Evolutionary conservation across 495 filamentous ascomycete genomes (phyloP).

Genomic region (Talaromyces ruber): DNA sequence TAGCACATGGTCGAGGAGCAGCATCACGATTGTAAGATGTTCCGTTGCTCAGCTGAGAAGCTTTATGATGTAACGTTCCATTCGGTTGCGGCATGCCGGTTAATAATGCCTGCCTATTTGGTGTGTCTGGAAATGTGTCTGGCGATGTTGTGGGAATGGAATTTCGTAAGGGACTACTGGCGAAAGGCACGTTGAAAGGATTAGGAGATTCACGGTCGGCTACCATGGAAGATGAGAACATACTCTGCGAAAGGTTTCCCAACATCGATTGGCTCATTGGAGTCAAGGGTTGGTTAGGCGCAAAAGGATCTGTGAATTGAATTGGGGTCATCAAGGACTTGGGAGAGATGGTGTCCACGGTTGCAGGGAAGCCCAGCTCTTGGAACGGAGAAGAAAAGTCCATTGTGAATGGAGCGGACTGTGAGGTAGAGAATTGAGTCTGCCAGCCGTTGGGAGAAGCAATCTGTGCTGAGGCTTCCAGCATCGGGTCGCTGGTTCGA

Average conservation of each 20-base stretch:
- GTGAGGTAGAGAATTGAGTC: conserved; percentile 53
- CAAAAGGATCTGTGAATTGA: conserved; percentile 35
- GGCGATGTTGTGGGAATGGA: conserved; percentile 57
- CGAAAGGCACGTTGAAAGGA: conserved; percentile 42
- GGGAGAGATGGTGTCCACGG: conserved; percentile 33
- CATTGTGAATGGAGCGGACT: conserved; percentile 48
- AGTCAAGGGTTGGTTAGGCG: conserved; percentile 59
- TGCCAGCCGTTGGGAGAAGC: conserved; percentile 56
- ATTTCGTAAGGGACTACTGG: conserved; percentile 49
- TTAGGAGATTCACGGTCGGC: conserved; percentile 48
- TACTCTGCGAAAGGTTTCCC: conserved; percentile 45
- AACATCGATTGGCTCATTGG: conserved; percentile 40
- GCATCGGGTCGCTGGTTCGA: conserved; percentile 85
- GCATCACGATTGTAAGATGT: conserved; percentile 33
- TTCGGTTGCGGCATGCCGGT: conserved; percentile 70
- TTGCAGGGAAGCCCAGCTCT: conserved; percentile 29
- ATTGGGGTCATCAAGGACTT: conserved; percentile 41
- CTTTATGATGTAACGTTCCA: conserved; percentile 66
- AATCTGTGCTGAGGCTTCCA: conserved; percentile 66
- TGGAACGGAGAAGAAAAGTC: conserved; percentile 44
- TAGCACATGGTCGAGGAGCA: conserved; percentile 34
- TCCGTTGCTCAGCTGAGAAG: conserved; percentile 60
- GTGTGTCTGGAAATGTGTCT: conserved; percentile 75
- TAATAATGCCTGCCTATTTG: conserved; percentile 81
- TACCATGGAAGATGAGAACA: conserved; percentile 49